Evolutionary conservation across 2,329 filamentous ascomycete genomes (phyloP).

Genomic region (Alternaria sp.): DNA sequence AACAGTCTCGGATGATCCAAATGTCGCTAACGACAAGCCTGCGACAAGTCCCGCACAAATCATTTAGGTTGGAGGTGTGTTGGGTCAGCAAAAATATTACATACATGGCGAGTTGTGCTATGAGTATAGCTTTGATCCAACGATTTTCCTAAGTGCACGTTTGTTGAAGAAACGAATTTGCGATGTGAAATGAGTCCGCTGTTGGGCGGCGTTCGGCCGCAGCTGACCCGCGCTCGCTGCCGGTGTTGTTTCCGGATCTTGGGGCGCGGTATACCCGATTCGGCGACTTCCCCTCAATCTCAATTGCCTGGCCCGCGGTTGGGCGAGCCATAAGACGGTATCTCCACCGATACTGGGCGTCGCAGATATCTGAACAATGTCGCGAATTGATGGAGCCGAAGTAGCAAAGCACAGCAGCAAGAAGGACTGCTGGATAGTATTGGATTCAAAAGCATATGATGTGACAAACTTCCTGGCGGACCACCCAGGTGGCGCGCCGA

Average conservation of each 20-base stretch:
- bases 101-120: not conserved
- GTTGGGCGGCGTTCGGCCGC: not conserved
- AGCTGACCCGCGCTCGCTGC: constrained; percentile 9
- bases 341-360: not conserved
- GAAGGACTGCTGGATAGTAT: constrained; percentile 66
- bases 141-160: not conserved
- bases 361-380: constrained; percentile 20
- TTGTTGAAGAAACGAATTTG: not conserved
- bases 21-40: constrained; percentile 1
- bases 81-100: not conserved
- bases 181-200: not conserved
- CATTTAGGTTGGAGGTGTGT: constrained; percentile 3
- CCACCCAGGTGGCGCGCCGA: constrained; percentile 66
- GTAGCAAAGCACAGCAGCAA: constrained; percentile 43
- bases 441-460: constrained; percentile 72
- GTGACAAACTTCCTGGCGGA: constrained; percentile 67
- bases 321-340: constrained; percentile 14
- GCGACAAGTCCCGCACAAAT: constrained; percentile 15
- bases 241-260: constrained; percentile 27
- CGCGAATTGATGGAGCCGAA: constrained; percentile 40
- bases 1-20: not conserved
- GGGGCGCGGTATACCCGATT: constrained; percentile 22
- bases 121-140: not conserved
- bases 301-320: constrained; percentile 30
- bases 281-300: constrained; percentile 34